phyloP scores from a whole-genome alignment of 805 yeast genomes.

The Schizosaccharomyces japonicus region DNA sequence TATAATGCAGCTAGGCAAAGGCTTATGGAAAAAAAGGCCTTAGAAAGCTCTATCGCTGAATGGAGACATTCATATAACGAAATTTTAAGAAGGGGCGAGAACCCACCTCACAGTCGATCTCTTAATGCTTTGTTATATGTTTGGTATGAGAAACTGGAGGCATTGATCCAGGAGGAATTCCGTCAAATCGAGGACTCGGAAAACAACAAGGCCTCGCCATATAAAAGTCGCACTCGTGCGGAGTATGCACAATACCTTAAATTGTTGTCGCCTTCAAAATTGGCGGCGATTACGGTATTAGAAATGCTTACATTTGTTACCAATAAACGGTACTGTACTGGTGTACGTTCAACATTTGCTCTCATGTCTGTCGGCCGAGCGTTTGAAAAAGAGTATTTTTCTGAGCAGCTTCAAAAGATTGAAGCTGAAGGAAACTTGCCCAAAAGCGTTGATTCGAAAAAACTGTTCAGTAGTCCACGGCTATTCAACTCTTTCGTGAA shows the following conservation, averaged over 20 bases:
- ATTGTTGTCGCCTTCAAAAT: slow-evolving; percentile 51
- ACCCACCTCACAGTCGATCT: slow-evolving; percentile 27
- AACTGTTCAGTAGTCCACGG: slow-evolving; percentile 3
- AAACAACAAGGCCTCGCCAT: slow-evolving; percentile 10
- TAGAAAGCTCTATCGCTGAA: slow-evolving; percentile 64
- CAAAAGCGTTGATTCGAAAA: slow-evolving; percentile 1
- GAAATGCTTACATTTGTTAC: slow-evolving; percentile 55
- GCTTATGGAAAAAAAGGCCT: slow-evolving; percentile 49
- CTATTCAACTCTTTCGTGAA: neutral
- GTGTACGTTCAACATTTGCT: slow-evolving; percentile 65
- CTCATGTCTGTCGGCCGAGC: slow-evolving; percentile 63
- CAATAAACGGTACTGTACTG: slow-evolving; percentile 49
- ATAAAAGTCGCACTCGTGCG: too few species aligned
- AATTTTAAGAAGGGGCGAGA: slow-evolving; percentile 32
- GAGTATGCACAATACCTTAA: slow-evolving; percentile 55
- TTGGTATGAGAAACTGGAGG: slow-evolving; percentile 60
- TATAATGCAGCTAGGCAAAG: slow-evolving; percentile 51
- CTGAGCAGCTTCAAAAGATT: slow-evolving; percentile 36
- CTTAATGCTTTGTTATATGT: slow-evolving; percentile 56
- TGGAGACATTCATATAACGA: slow-evolving; percentile 72
- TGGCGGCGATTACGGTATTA: slow-evolving; percentile 63
- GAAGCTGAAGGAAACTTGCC: slow-evolving; percentile 13
- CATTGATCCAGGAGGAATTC: slow-evolving; percentile 45
- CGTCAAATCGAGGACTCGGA: slow-evolving; percentile 26
- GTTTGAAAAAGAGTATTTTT: slow-evolving; percentile 58